A percentile compares a stretch with the other conserved stretches of the same genome.
Evolutionary conservation across 108 stramenopile genomes (phyloP).

Genomic region (Conticribra weissflogii): DNA sequence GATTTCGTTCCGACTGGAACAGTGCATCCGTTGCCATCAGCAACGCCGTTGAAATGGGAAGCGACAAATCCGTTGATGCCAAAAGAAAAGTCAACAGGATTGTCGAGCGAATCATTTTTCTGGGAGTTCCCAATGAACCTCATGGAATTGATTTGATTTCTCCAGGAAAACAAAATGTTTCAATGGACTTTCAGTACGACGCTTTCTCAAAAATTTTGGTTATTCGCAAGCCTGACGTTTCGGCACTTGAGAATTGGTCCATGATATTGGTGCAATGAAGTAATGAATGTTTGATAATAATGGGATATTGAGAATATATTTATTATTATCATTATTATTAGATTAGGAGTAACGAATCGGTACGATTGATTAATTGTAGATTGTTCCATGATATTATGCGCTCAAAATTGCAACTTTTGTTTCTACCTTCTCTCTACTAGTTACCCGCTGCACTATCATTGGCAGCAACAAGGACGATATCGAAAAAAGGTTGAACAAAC

Average conservation of each 20-base stretch:
- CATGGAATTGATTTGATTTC: conserved; percentile 30
- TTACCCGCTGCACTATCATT: too few species aligned
- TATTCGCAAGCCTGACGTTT: conserved; percentile 78
- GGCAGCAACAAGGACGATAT: too few species aligned
- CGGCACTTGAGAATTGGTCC: conserved; percentile 70
- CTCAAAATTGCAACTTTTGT: too few species aligned
- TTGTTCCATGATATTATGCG: too few species aligned
- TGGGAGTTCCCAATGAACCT: conserved; percentile 70
- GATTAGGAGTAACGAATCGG: too few species aligned
- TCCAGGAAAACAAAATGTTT: background rate
- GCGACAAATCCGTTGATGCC: conserved; percentile 43
- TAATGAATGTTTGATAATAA: too few species aligned
- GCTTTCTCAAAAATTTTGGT: conserved; percentile 61
- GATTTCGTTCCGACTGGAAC: conserved; percentile 57
- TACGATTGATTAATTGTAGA: too few species aligned
- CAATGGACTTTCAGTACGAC: conserved; percentile 59
- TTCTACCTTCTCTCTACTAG: too few species aligned
- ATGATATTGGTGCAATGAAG: too few species aligned
- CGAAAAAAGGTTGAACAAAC: too few species aligned
- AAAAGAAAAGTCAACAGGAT: conserved; percentile 37
- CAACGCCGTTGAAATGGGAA: conserved; percentile 57
- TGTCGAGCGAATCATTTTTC: conserved; percentile 83
- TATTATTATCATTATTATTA: background rate
- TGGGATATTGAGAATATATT: conserved; percentile 1
- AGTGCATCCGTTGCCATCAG: conserved; percentile 35